phyloP scores from a whole-genome alignment of 352 stramenopile species.

The Pythium vanterpoolii region DNA sequence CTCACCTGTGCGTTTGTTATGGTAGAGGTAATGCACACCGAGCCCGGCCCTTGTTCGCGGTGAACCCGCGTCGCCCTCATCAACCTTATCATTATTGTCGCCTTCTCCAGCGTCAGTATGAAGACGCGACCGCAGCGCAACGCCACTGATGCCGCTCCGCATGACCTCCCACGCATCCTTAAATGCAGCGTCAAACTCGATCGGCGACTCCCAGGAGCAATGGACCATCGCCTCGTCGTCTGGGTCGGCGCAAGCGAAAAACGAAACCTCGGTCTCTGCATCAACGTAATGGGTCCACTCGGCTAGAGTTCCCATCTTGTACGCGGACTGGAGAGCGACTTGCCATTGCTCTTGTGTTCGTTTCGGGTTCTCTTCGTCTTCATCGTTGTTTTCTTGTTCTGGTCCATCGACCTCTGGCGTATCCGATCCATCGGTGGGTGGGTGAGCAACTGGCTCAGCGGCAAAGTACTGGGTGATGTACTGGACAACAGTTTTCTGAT shows the following conservation, averaged over 20 bases:
- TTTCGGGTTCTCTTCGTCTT: constrained; percentile 13
- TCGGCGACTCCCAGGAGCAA: constrained; percentile 56
- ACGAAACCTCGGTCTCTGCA: constrained; percentile 40
- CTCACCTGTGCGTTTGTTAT: constrained; percentile 54
- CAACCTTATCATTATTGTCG: not conserved
- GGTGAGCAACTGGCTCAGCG: constrained; percentile 27
- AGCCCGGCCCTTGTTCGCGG: constrained; percentile 6
- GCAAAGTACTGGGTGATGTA: constrained; percentile 64
- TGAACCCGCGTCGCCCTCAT: not conserved
- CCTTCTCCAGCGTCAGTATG: constrained; percentile 1
- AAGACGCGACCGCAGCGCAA: constrained; percentile 11
- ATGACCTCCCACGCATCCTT: constrained; percentile 58
- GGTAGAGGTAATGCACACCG: constrained; percentile 56
- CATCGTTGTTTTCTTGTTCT: constrained; percentile 12
- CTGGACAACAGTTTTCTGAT: constrained; percentile 51
- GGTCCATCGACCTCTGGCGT: constrained; percentile 4
- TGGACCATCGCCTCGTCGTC: constrained; percentile 3
- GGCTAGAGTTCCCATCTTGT: constrained; percentile 53
- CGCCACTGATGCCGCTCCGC: constrained; percentile 25
- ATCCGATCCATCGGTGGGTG: not conserved
- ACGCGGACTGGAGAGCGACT: constrained; percentile 31
- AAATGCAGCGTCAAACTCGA: constrained; percentile 71
- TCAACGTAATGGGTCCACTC: constrained; percentile 82
- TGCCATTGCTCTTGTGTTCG: constrained; percentile 45
- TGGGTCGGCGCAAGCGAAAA: constrained; percentile 32